These are phyloP conservation scores for Sugiyamaella smithiae DNA, from an alignment of 805 yeast species.

Conservation along the genomic window DNA sequence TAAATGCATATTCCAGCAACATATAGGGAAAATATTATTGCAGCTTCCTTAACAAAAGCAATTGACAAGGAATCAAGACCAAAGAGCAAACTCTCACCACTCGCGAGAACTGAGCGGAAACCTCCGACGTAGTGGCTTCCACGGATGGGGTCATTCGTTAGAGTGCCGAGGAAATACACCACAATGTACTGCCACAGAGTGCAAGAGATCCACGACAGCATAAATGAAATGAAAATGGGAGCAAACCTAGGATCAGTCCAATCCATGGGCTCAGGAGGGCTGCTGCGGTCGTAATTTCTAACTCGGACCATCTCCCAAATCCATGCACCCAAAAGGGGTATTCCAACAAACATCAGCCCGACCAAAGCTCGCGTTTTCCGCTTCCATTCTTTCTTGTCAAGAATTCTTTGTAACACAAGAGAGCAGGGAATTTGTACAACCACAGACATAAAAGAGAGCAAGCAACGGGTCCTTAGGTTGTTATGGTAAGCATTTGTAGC, in stretches of 20 bases:
- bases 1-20: slow-evolving; percentile 1
- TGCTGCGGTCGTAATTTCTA: background rate
- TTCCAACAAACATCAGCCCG: background rate
- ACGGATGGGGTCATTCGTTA: background rate
- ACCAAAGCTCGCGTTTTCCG: background rate
- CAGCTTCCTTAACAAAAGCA: slow-evolving; percentile 3
- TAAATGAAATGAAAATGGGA: background rate
- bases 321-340: background rate
- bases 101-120: background rate
- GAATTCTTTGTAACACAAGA: background rate
- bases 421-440: background rate
- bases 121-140: background rate
- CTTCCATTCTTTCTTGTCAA: background rate
- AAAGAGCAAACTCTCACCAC: background rate
- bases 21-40: slow-evolving; percentile 6
- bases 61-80: slow-evolving; percentile 1
- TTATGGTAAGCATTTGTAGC: background rate
- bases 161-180: background rate
- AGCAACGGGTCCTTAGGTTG: background rate
- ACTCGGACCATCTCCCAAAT: background rate
- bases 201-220: background rate
- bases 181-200: background rate
- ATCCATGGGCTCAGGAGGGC: background rate
- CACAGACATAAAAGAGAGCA: background rate
- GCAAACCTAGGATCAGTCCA: background rate